phyloP scores from a whole-genome alignment of 2,329 filamentous ascomycete genomes.

The Aspergillus fijiensis region DNA sequence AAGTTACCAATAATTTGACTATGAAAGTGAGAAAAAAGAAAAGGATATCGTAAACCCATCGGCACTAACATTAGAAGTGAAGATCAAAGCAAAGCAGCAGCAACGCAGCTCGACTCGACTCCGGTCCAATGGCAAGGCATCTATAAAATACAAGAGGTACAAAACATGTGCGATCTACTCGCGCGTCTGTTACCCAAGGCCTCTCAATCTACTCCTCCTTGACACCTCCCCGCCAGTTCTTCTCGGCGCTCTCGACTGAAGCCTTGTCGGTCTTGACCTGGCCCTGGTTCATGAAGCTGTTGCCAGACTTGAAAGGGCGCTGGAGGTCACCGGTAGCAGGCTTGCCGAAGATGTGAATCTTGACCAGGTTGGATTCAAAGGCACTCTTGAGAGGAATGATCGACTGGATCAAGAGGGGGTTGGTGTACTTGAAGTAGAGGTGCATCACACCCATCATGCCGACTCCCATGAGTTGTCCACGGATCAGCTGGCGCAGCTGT shows the following conservation, averaged over 20 bases:
- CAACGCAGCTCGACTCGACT: slow-evolving; percentile 2
- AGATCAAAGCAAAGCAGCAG: background rate
- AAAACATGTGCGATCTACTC: slow-evolving; percentile 5
- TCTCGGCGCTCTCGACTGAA: slow-evolving; percentile 55
- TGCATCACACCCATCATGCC: slow-evolving; percentile 99
- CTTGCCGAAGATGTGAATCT: slow-evolving; percentile 89
- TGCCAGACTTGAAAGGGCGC: slow-evolving; percentile 87
- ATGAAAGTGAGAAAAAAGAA: no score
- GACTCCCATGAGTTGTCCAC: slow-evolving; percentile 90
- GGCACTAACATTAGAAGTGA: background rate
- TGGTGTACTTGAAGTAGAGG: slow-evolving; percentile 99
- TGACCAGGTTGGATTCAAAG: slow-evolving; percentile 91
- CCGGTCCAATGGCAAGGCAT: slow-evolving; percentile 10
- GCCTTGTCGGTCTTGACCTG: slow-evolving; percentile 90
- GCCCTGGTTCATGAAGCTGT: slow-evolving; percentile 72
- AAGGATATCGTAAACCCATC: background rate
- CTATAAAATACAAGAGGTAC: slow-evolving; percentile 20
- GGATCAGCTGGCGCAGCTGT: slow-evolving; percentile 82
- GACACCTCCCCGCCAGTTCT: slow-evolving; percentile 51
- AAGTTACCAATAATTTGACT: no score
- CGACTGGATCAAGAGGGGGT: slow-evolving; percentile 96
- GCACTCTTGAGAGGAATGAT: slow-evolving; percentile 97
- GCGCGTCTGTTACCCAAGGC: background rate
- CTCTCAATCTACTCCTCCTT: slow-evolving; percentile 47
- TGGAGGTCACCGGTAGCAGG: slow-evolving; percentile 87